Evolutionary conservation across 2,329 filamentous ascomycete genomes (phyloP).

Genomic region (Aspergillus intermedius): DNA sequence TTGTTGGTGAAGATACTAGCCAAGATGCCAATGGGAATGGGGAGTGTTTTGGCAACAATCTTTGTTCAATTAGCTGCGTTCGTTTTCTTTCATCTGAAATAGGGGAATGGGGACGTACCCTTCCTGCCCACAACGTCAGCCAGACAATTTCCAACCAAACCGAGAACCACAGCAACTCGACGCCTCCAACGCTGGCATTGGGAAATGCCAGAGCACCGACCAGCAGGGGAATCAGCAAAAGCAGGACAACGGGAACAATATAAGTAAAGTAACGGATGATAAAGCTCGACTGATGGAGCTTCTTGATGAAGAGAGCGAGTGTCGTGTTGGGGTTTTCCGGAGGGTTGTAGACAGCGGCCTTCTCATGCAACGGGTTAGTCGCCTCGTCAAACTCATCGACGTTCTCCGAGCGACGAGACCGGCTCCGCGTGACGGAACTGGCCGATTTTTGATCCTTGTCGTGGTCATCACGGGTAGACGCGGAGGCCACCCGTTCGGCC

Average conservation of each 20-base stretch:
- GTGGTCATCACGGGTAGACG: conserved; percentile 25
- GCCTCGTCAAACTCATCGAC: conserved; percentile 62
- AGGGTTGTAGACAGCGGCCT: conserved; percentile 58
- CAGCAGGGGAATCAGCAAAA: conserved; percentile 63
- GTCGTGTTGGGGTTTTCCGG: conserved; percentile 56
- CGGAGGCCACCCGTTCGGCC: conserved; percentile 56
- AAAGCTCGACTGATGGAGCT: conserved; percentile 58
- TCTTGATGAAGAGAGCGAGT: conserved; percentile 59
- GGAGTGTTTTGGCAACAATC: conserved; percentile 59
- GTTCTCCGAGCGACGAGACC: conserved; percentile 49
- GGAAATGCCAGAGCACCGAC: conserved; percentile 56
- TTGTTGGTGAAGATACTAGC: conserved; percentile 78
- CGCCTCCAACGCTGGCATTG: conserved; percentile 63
- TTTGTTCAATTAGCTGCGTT: conserved; percentile 15
- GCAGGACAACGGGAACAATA: conserved; percentile 56
- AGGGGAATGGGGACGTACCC: conserved; percentile 32
- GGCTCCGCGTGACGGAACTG: conserved; percentile 45
- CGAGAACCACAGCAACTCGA: conserved; percentile 80
- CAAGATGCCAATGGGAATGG: conserved; percentile 54
- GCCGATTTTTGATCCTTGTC: conserved; percentile 28
- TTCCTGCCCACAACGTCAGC: conserved; percentile 78
- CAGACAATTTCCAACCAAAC: conserved; percentile 94
- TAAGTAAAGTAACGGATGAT: conserved; percentile 66
- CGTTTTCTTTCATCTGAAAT: background rate
- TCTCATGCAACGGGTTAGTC: conserved; percentile 64